Base-by-base conservation (phyloP, 1,284 basidiomycete genomes). In the Leccinum ponderosum region DNA sequence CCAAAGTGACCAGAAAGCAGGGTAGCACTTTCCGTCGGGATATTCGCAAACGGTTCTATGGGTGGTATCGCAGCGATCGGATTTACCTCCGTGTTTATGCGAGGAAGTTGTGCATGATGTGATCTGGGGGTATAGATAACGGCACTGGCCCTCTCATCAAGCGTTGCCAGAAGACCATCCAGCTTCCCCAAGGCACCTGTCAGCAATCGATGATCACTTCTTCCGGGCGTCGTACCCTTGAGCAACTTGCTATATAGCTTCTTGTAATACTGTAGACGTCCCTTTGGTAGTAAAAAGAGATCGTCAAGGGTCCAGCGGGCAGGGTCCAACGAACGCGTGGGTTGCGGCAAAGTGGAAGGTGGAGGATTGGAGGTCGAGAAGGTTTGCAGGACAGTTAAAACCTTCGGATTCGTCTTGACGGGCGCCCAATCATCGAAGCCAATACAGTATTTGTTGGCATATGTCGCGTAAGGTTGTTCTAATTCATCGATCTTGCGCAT, bases 241-340 rank as follows among this genome's bases (percentile, higher is more conserved):
- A 98, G 78, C 37, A 99, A 78, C 50, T 92, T 87, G 52, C 86
- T 82, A 71, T 99, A 99, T 1, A 99, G 82, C 74, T 93, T 96
- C 73, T 89, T 91, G 81, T 98, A 99, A 76, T 98, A 98, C 67
- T 89, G 89, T 60, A 99, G 78, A 29, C 97, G 87, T 14, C 82
- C 80, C 69, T 90, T 91, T 0, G 97, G 97, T 5, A 98, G 83
- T 6, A 92, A 78, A 78, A 98, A 98, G 22, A 98, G 82, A 11
- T 84, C 79, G 69, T 98, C 95, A 6, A 98, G 79, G 0, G 94
- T 91, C 95, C 96, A 98, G 8, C 79, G 64, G 1, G 80, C 77
- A 8, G 80, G 74, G 52, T 78, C 75, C 2, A 75, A 61, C 11
- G 78, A 69, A 52, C 74, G 76, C 12, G 77, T 70, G n/a, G 72